Evolutionary conservation across 208 protist species (phyloP).

Genomic region (Leishmania turanica): DNA sequence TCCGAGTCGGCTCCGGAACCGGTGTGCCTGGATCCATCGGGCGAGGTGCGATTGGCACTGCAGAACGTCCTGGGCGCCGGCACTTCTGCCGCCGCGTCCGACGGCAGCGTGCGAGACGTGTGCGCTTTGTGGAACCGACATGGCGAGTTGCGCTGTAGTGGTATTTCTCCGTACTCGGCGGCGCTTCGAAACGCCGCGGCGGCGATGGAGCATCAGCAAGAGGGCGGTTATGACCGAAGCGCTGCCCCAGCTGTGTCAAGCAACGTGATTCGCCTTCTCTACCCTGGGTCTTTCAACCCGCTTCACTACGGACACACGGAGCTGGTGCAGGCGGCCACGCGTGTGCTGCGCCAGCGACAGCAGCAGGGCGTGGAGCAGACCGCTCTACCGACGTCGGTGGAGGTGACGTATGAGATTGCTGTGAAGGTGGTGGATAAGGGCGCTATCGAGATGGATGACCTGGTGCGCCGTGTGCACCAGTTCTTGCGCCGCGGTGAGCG

Average conservation of each 20-base stretch:
- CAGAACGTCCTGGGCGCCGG: constrained; percentile 9
- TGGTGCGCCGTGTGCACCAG: constrained; percentile 51
- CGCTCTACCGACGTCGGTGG: background rate
- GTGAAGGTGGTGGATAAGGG: constrained; percentile 68
- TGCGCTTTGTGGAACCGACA: constrained; percentile 55
- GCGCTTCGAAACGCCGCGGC: background rate
- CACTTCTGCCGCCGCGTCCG: background rate
- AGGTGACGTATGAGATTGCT: constrained; percentile 75
- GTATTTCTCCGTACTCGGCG: constrained; percentile 13
- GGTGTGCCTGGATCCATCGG: constrained; percentile 8
- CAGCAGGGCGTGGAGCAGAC: background rate
- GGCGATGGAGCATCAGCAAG: background rate
- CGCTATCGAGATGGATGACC: constrained; percentile 28
- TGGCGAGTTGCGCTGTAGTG: constrained; percentile 46
- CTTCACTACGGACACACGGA: constrained; percentile 84
- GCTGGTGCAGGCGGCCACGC: constrained; percentile 46
- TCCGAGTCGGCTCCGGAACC: constrained; percentile 8
- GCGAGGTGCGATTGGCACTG: constrained; percentile 11
- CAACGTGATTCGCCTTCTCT: constrained; percentile 47
- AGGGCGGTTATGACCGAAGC: background rate
- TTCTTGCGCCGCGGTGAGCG: constrained; percentile 52
- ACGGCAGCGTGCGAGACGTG: constrained; percentile 7
- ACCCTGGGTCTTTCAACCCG: constrained; percentile 76
- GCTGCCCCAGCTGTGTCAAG: background rate
- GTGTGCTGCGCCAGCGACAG: constrained; percentile 27